phyloP scores from a whole-genome alignment of 108 stramenopile species.

The Cafeteria roenbergensis region DNA sequence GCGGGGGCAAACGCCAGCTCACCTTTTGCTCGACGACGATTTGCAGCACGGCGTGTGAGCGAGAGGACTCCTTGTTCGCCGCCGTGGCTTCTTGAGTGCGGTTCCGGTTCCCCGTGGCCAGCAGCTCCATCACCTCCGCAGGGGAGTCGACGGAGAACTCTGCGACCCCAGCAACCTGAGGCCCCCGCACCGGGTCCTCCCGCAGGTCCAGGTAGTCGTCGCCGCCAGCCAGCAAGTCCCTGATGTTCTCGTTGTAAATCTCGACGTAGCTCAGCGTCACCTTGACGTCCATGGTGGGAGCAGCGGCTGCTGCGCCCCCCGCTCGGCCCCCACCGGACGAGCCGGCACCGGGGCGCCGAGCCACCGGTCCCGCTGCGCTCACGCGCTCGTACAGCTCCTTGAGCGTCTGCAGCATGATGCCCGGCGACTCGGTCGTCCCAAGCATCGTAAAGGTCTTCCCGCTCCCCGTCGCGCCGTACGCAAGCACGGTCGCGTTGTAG shows the following conservation, averaged over 20 bases:
- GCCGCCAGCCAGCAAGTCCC: conserved; percentile 32
- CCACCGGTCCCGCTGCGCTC: no score
- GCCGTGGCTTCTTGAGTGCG: conserved; percentile 43
- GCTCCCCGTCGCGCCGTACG: conserved; percentile 37
- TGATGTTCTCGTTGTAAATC: conserved; percentile 52
- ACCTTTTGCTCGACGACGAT: conserved; percentile 25
- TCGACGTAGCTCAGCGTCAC: conserved; percentile 43
- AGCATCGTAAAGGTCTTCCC: conserved; percentile 42
- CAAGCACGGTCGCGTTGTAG: conserved; percentile 39
- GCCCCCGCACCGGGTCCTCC: conserved; percentile 50
- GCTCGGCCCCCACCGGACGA: no score
- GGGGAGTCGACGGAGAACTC: conserved; percentile 31
- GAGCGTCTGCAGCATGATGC: conserved; percentile 37
- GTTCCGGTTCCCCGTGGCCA: conserved; percentile 38
- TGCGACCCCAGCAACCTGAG: conserved; percentile 38
- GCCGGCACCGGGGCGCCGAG: no score
- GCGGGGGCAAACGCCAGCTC: neutral
- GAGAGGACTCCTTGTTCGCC: conserved; percentile 40
- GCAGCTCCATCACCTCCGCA: conserved; percentile 39
- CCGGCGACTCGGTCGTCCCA: conserved; percentile 9
- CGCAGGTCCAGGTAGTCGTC: conserved; percentile 39
- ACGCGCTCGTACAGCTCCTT: conserved; percentile 29
- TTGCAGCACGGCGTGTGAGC: conserved; percentile 55
- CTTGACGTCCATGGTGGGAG: conserved; percentile 3
- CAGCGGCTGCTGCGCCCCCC: no score